Conservation (phyloP, 2,329 filamentous ascomycete species). For the Mycocentrospora acerina region DNA sequence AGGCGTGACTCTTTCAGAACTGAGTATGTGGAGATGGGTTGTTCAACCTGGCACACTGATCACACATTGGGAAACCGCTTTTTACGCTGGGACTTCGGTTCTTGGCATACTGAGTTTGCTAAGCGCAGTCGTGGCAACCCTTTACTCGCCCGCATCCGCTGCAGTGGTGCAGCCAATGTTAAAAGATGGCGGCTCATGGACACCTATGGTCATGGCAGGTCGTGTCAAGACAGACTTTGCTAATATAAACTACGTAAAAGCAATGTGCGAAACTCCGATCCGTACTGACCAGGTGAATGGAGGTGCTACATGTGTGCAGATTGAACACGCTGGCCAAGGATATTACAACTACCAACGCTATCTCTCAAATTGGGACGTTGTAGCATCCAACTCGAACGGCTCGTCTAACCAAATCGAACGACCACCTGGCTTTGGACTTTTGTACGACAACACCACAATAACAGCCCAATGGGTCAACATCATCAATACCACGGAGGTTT, state of each 20-base stretch:
- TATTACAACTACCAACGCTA: conserved; percentile 71
- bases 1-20: conserved; percentile 73
- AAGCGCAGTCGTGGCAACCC: conserved; percentile 65
- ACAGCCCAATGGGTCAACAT: conserved; percentile 68
- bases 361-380: conserved; percentile 56
- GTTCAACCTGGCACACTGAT: conserved; percentile 67
- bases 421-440: conserved; percentile 61
- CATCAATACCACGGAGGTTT: conserved; percentile 56
- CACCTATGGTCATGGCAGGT: conserved; percentile 52
- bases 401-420: conserved; percentile 50
- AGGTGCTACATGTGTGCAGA: conserved; percentile 63
- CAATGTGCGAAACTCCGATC: conserved; percentile 65
- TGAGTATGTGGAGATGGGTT: conserved; percentile 74
- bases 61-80: conserved; percentile 66
- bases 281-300: conserved; percentile 44
- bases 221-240: conserved; percentile 63
- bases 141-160: conserved; percentile 77
- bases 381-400: conserved; percentile 49
- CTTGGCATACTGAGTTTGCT: conserved; percentile 66
- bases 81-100: conserved; percentile 63
- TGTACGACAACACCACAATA: conserved; percentile 74
- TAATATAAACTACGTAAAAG: conserved; percentile 59
- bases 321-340: conserved; percentile 68
- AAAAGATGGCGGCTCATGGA: conserved; percentile 57
- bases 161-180: conserved; percentile 74